phyloP scores from a whole-genome alignment of 2,329 filamentous ascomycete genomes.

The Lojkania enalia region DNA sequence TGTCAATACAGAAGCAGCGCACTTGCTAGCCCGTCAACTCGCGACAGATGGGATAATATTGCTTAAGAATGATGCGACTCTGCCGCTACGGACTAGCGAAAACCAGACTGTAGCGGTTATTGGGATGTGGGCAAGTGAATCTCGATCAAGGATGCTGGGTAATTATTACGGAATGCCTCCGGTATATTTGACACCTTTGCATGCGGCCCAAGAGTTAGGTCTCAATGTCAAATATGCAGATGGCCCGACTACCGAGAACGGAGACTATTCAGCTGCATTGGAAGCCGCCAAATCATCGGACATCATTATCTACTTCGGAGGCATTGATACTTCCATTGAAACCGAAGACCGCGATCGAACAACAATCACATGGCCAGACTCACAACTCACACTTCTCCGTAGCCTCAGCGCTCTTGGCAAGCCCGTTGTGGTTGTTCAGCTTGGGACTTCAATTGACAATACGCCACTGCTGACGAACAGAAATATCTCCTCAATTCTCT shows the following conservation, averaged over 20 bases:
- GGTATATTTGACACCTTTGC: constrained; percentile 58
- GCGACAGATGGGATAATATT: constrained; percentile 54
- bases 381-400: constrained; percentile 57
- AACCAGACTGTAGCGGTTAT: constrained; percentile 59
- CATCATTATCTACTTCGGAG: constrained; percentile 59
- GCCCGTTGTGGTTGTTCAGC: constrained; percentile 57
- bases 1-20: constrained; percentile 59
- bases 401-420: constrained; percentile 54
- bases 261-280: not conserved
- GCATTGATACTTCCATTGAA: constrained; percentile 59
- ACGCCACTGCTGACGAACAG: constrained; percentile 53
- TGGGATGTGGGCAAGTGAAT: constrained; percentile 60
- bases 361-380: constrained; percentile 56
- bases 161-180: constrained; percentile 62
- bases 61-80: constrained; percentile 55
- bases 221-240: constrained; percentile 7
- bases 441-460: constrained; percentile 59
- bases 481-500: constrained; percentile 57
- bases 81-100: constrained; percentile 49
- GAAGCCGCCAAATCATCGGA: constrained; percentile 50
- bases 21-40: constrained; percentile 60
- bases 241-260: not conserved
- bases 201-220: constrained; percentile 53
- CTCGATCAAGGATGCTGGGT: constrained; percentile 59
- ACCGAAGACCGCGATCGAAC: constrained; percentile 58